Evolutionary conservation across 257 asterid genomes (phyloP), one percentile per base, ranked within the genome.

Genomic region (Plantago major): DNA sequence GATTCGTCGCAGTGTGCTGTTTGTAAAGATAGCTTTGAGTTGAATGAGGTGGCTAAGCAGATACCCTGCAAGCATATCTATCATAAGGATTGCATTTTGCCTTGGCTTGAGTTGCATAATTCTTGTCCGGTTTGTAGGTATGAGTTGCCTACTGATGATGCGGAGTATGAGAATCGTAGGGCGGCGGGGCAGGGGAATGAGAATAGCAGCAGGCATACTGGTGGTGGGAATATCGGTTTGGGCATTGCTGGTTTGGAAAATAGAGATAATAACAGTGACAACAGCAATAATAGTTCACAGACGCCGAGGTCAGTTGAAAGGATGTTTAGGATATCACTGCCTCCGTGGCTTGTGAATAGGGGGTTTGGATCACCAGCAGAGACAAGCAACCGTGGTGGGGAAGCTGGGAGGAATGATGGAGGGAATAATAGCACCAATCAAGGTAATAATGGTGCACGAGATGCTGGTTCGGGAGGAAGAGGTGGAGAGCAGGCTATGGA

Each of bases 91-190:
- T 89, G 97, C 65, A 86, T 89, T 49, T 26, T 84, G 10, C 95
- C 94, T 0, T 89, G 97, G 97, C 78, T 89, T 56, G 89, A 84
- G 78, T 43, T 86, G 85, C 95, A 86, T 65, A 89, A 86, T 56
- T 82, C 94, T 2, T 89, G 95, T 72, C 96, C 96, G 0, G 88
- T 89, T 64, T 86, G 96, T 73, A 82, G 96, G 9, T 67, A 75
- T 18, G 95, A 89, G 84, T 76, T 89, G 67, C 95, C 97, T 6
- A 89, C 95, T 0, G 91, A 89, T 74, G 95, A 86, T 72, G 79
- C 84, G 1, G 94, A 89, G 58, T 84, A 86, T 48, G 97, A 86
- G 80, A 83, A 48, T 50, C 60, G 68, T 65, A 68, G 67, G 28
- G 63, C 49, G 60, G 48, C 75, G 1, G 59, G 73, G 18, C 60